phyloP scores from a whole-genome alignment of 805 yeast genomes.

The Pichia scutulata region DNA sequence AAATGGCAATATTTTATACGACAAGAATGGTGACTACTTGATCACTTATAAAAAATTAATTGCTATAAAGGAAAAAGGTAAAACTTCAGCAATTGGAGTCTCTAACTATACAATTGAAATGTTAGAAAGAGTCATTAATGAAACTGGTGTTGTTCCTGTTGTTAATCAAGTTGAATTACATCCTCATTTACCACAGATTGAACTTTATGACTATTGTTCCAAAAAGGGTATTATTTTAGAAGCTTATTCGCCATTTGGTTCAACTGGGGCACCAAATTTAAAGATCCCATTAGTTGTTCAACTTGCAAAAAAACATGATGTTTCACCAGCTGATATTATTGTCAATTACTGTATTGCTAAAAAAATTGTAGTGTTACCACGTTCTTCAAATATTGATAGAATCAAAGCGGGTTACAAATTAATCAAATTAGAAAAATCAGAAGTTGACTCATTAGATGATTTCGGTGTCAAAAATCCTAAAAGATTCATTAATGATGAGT shows the following conservation, averaged over 20 bases:
- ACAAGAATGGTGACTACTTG: slow-evolving; percentile 79
- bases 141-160: slow-evolving; percentile 43
- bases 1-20: slow-evolving; percentile 45
- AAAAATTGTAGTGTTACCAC: slow-evolving; percentile 58
- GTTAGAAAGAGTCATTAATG: slow-evolving; percentile 34
- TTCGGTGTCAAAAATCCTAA: slow-evolving; percentile 27
- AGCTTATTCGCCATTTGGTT: slow-evolving; percentile 61
- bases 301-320: slow-evolving; percentile 50
- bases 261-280: slow-evolving; percentile 56
- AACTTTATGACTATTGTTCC: slow-evolving; percentile 32
- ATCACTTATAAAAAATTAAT: slow-evolving; percentile 65
- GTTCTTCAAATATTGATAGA: slow-evolving; percentile 64
- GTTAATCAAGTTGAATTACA: slow-evolving; percentile 49
- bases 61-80: slow-evolving; percentile 49
- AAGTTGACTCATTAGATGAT: slow-evolving; percentile 26
- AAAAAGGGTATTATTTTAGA: slow-evolving; percentile 34
- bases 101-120: slow-evolving; percentile 41
- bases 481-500: slow-evolving; percentile 24
- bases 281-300: slow-evolving; percentile 41
- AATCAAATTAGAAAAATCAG: slow-evolving; percentile 33
- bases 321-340: slow-evolving; percentile 47
- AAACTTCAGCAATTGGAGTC: slow-evolving; percentile 48
- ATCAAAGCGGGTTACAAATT: slow-evolving; percentile 34
- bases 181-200: slow-evolving; percentile 36
- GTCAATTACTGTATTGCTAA: slow-evolving; percentile 56